These are phyloP conservation scores for Cladobotryum mycophilum DNA, from an alignment of 2,329 filamentous ascomycete species.

Conservation along the genomic window DNA sequence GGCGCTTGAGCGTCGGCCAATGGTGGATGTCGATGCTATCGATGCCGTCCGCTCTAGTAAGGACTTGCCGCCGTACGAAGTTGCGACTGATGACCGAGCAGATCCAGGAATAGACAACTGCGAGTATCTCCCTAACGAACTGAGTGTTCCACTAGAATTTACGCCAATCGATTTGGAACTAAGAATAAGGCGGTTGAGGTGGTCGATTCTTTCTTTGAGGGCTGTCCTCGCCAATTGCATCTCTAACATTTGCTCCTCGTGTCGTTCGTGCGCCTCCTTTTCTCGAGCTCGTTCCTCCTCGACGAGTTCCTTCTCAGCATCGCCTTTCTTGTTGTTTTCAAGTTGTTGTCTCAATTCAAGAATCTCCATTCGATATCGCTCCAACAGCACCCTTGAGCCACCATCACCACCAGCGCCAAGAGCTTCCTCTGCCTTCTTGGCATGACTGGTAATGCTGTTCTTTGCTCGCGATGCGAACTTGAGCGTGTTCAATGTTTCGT, in stretches of 20 bases:
- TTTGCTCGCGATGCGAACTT: conserved; percentile 96
- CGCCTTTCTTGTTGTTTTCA: conserved; percentile 61
- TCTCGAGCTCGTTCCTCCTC: conserved; percentile 67
- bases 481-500: conserved; percentile 88
- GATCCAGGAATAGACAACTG: conserved; percentile 51
- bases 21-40: conserved; percentile 57
- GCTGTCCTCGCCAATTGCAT: conserved; percentile 97
- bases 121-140: conserved; percentile 60
- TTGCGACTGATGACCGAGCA: conserved; percentile 62
- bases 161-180: conserved; percentile 95
- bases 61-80: conserved; percentile 47
- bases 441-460: conserved; percentile 96
- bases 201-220: conserved; percentile 93
- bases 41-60: conserved; percentile 60
- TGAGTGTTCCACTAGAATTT: conserved; percentile 69
- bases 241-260: conserved; percentile 96
- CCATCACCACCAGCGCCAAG: conserved; percentile 75
- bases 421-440: conserved; percentile 89
- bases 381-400: conserved; percentile 77
- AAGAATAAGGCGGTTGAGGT: conserved; percentile 88
- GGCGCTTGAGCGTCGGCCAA: conserved; percentile 47
- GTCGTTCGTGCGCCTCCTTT: conserved; percentile 75
- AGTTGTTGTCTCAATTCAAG: conserved; percentile 72
- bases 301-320: conserved; percentile 56
- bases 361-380: conserved; percentile 93